phyloP scores from a whole-genome alignment of 129 eudicot species.

The Lactuca saligna region DNA sequence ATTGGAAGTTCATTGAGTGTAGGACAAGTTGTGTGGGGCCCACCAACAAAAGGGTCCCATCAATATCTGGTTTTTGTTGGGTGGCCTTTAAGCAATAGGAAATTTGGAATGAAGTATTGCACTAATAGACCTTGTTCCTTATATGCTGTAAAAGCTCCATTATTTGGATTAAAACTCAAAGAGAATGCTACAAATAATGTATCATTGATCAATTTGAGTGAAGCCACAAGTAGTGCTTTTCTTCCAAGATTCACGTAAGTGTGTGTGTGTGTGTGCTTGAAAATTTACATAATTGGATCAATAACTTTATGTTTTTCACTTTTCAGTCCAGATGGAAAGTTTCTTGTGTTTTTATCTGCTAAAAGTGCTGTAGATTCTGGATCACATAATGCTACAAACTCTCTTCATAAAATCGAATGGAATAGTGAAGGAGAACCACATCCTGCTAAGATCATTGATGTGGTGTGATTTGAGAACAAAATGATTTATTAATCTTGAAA shows the following conservation, averaged over 20 bases:
- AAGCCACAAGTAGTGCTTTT: constrained; percentile 73
- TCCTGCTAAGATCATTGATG: constrained; percentile 54
- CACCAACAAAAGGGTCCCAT: constrained; percentile 49
- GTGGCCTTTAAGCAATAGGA: constrained; percentile 78
- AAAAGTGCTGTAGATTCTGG: constrained; percentile 78
- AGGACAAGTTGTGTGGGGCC: constrained; percentile 24
- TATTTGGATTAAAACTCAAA: constrained; percentile 41
- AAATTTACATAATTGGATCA: background rate
- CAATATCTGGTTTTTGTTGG: constrained; percentile 85
- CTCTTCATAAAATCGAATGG: constrained; percentile 92
- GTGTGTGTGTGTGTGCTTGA: background rate
- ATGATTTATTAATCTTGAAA: too few relatives aligned
- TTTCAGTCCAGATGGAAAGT: constrained; percentile 88
- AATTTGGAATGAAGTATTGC: constrained; percentile 90
- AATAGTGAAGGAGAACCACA: constrained; percentile 52
- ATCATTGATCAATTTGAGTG: constrained; percentile 45
- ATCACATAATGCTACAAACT: constrained; percentile 84
- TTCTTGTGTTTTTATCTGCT: constrained; percentile 85
- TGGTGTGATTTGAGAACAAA: constrained; percentile 60
- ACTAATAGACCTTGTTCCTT: constrained; percentile 86
- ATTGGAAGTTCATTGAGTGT: constrained; percentile 1
- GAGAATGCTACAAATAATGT: constrained; percentile 44
- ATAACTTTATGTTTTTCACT: constrained; percentile 20
- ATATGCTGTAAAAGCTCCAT: constrained; percentile 75
- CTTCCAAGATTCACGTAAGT: constrained; percentile 81